Evolutionary conservation across 1,284 basidiomycete genomes (phyloP), one percentile per base, ranked within the genome.

Genomic region (Mixia osmundae): DNA sequence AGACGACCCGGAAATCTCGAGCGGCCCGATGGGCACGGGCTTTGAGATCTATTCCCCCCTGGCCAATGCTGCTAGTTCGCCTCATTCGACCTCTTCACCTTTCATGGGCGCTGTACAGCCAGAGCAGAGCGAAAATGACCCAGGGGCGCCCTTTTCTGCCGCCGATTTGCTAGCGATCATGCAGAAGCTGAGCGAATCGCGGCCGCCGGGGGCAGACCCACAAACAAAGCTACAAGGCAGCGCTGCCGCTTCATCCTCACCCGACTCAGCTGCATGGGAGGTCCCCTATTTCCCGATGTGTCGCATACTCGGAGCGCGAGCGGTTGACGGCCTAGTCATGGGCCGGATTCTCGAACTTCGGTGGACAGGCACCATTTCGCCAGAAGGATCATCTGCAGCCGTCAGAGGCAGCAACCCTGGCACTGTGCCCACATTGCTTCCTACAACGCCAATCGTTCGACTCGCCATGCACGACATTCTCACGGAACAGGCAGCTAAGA

Each of bases 381-480:
- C 57, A 43, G 65, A 66, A 31, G 52, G 56, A 31, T 15, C 22
- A 32, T 18, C 18, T 37, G 8, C 34, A 40, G 14, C 32, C n/a
- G 23, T 39, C 39, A n/a, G n/a, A n/a, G n/a, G n/a, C n/a, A n/a
- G n/a, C 28, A 24, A 21, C 7, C 27, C 34, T 11, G 39, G 37
- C 15, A 35, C 35, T 11, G 73, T 73, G 2, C 75, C 76, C 8
- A 71, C 70, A 52, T 50, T 79, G 37, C 61, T 74, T 20, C 71
- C 76, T 7, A 64, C 66, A 15, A 73, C 75, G 3, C 75, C 76
- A 1, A 72, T 78, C 40, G 72, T 78, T 67, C 60, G 69, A 19
- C 74, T 61, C 52, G 76, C 76, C 31, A 78, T 79, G 74, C 60
- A 66, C 33, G 68, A 72, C 49, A 76, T 79, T 10, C 65, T 78